These are phyloP conservation scores for Mortierella sp. DNA, from an alignment of 371 early-diverging fungal genomes.

Conservation along the genomic window DNA sequence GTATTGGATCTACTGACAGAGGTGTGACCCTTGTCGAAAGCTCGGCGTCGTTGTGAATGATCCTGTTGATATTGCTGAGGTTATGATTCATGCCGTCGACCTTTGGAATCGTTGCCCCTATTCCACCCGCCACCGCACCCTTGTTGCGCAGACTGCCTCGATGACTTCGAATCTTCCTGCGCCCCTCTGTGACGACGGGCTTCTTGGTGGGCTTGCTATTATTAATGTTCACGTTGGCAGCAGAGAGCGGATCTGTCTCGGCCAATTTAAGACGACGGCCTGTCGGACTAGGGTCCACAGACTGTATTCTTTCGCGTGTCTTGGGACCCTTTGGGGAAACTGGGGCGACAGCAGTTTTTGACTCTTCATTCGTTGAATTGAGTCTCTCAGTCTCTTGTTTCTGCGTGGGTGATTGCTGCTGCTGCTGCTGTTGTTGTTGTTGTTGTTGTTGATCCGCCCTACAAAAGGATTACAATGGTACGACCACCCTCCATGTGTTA, in stretches of 20 bases:
- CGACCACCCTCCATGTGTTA: too few species aligned
- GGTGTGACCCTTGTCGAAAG: not conserved
- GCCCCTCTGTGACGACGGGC: not conserved
- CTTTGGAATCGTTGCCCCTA: not conserved
- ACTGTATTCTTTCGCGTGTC: too few species aligned
- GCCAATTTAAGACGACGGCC: slow-evolving; percentile 2
- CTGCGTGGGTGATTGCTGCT: too few species aligned
- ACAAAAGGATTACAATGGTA: too few species aligned
- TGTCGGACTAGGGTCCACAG: too few species aligned
- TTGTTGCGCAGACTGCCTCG: slow-evolving; percentile 21
- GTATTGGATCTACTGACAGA: slow-evolving; percentile 16
- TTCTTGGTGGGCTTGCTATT: not conserved
- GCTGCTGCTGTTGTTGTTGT: too few species aligned
- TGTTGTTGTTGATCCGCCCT: too few species aligned
- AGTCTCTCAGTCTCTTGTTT: too few species aligned
- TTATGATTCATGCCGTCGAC: not conserved
- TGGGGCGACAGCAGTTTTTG: too few species aligned
- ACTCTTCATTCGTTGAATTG: too few species aligned
- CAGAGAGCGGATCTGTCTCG: slow-evolving; percentile 27
- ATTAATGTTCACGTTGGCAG: slow-evolving; percentile 6
- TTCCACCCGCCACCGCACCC: not conserved
- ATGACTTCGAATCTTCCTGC: slow-evolving; percentile 7
- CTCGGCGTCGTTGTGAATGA: not conserved
- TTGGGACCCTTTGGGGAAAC: too few species aligned
- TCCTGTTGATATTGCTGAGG: not conserved